Evolutionary conservation across 2,329 filamentous ascomycete species (phyloP).

Genomic region (Balansia obtecta): DNA sequence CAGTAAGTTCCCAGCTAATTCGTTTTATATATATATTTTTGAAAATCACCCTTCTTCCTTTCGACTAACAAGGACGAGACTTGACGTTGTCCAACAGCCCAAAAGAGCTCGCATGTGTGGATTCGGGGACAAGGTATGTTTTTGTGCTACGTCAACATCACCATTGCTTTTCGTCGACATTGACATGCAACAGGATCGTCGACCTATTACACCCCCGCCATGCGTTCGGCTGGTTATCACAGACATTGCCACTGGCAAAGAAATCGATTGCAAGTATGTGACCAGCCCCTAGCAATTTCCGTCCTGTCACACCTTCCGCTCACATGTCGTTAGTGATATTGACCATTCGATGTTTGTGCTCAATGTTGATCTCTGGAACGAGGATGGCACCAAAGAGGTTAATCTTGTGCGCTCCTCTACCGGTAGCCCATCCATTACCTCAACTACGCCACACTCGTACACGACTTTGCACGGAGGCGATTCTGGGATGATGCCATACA

Average conservation of each 20-base stretch:
- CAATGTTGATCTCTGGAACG: slow-evolving; percentile 57
- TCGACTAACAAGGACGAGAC: slow-evolving; percentile 28
- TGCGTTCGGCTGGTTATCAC: slow-evolving; percentile 75
- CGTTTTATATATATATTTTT: too few species aligned
- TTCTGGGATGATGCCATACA: slow-evolving; percentile 14
- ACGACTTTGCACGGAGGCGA: slow-evolving; percentile 30
- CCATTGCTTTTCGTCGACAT: not conserved
- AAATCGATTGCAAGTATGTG: slow-evolving; percentile 71
- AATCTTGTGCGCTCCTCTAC: slow-evolving; percentile 53
- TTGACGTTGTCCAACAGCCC: slow-evolving; percentile 82
- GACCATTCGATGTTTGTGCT: slow-evolving; percentile 37
- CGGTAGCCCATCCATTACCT: slow-evolving; percentile 65
- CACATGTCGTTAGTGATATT: slow-evolving; percentile 18
- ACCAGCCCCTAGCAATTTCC: not conserved
- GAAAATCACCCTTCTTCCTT: not conserved
- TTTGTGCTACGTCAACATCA: not conserved
- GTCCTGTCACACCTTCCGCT: not conserved
- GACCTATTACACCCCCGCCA: slow-evolving; percentile 90
- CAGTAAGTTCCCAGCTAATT: slow-evolving; percentile 14
- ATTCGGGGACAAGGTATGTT: slow-evolving; percentile 82
- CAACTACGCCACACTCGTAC: slow-evolving; percentile 68
- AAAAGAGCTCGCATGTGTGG: slow-evolving; percentile 94
- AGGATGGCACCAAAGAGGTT: slow-evolving; percentile 51
- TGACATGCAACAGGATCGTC: slow-evolving; percentile 54
- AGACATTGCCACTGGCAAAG: slow-evolving; percentile 61